Evolutionary conservation across 2,329 filamentous ascomycete species (phyloP).

Genomic region (Bipolaris oryzae): DNA sequence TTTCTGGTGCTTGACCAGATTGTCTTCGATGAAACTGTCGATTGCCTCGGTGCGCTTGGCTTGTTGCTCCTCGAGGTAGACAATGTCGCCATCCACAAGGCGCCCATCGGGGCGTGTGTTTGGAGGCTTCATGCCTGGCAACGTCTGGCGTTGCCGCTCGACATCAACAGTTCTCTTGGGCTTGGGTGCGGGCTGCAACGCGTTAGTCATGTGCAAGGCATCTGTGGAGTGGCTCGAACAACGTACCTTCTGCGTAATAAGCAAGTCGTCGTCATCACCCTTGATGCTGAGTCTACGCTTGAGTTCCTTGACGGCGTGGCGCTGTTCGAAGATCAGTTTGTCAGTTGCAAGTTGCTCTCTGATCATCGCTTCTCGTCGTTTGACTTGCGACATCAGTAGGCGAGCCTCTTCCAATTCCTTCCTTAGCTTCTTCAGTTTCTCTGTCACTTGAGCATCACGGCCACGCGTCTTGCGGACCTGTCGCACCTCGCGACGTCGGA

Average conservation of each 20-base stretch:
- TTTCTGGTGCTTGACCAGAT: constrained; percentile 83
- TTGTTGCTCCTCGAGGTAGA: constrained; percentile 75
- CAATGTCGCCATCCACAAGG: constrained; percentile 75
- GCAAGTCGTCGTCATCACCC: constrained; percentile 83
- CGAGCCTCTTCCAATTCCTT: constrained; percentile 90
- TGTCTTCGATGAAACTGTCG: constrained; percentile 80
- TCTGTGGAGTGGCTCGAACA: background rate
- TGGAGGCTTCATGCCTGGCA: constrained; percentile 61
- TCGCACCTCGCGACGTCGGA: constrained; percentile 90
- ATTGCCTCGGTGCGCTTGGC: constrained; percentile 83
- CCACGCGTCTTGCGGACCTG: constrained; percentile 94
- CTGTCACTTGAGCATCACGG: constrained; percentile 89
- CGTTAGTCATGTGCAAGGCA: constrained; percentile 31
- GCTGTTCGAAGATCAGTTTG: constrained; percentile 79
- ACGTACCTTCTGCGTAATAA: constrained; percentile 86
- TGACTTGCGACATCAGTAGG: constrained; percentile 76
- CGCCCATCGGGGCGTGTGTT: constrained; percentile 69
- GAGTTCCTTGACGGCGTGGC: constrained; percentile 80
- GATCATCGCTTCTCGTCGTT: constrained; percentile 79
- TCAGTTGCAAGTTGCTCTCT: constrained; percentile 78
- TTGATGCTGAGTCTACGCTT: constrained; percentile 91
- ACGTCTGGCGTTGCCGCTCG: constrained; percentile 68
- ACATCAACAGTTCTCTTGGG: constrained; percentile 64
- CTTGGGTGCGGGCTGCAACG: constrained; percentile 44
- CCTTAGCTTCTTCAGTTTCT: constrained; percentile 90